These are phyloP conservation scores for Lippia alba DNA, from an alignment of 305 asterid species.

Conservation along the genomic window DNA sequence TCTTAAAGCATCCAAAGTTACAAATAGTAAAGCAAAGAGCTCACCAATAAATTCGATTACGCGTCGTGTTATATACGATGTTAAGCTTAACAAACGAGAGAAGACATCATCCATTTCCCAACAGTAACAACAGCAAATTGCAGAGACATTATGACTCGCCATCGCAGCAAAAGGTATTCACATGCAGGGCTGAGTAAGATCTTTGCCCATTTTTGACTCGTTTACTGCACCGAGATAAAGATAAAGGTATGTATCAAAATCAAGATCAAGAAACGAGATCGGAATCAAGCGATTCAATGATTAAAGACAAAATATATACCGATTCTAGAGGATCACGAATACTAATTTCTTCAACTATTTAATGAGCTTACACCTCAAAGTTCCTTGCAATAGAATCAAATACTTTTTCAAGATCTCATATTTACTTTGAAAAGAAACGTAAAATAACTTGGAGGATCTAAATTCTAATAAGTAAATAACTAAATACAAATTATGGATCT, in stretches of 20 bases:
- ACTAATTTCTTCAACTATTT: slow-evolving; percentile 14
- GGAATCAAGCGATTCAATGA: neutral
- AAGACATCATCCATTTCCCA: slow-evolving; percentile 69
- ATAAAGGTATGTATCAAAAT: slow-evolving; percentile 2
- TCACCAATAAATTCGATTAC: slow-evolving; percentile 69
- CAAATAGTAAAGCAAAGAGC: slow-evolving; percentile 29
- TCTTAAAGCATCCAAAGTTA: slow-evolving; percentile 8
- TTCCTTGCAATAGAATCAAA: neutral
- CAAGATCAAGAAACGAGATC: neutral
- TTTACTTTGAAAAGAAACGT: neutral
- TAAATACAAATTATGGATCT: neutral
- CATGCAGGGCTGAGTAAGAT: slow-evolving; percentile 24
- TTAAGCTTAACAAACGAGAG: slow-evolving; percentile 66
- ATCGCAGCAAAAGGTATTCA: slow-evolving; percentile 39
- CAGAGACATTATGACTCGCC: slow-evolving; percentile 36
- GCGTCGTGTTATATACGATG: slow-evolving; percentile 55
- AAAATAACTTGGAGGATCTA: neutral
- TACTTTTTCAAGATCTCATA: neutral
- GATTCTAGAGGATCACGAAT: neutral
- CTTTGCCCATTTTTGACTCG: slow-evolving; percentile 23
- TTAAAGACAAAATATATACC: neutral
- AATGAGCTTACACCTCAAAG: slow-evolving; percentile 13
- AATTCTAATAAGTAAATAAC: neutral
- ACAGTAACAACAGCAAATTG: slow-evolving; percentile 39
- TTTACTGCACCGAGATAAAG: slow-evolving; percentile 26